Evolutionary conservation across 129 eudicot genomes (phyloP).

Genomic region (Tagetes patula): DNA sequence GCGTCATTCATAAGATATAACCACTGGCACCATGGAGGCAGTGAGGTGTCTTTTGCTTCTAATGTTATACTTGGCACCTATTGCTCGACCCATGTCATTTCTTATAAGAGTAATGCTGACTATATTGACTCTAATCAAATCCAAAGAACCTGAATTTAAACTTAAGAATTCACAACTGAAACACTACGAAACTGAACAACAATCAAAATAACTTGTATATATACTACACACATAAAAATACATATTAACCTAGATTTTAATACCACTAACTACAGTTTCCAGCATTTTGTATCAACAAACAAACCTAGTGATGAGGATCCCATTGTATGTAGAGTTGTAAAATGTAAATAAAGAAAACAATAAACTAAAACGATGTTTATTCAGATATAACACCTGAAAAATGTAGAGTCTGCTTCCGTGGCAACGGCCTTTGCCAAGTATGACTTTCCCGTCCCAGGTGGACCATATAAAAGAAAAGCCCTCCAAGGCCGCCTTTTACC

Average conservation of each 20-base stretch:
- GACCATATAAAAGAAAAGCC: slow-evolving; percentile 97
- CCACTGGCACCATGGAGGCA: not conserved
- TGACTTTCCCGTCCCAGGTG: slow-evolving; percentile 99
- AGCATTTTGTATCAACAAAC: slow-evolving; percentile 12
- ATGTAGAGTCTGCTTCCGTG: slow-evolving; percentile 97
- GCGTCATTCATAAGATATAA: slow-evolving; percentile 5
- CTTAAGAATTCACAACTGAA: not conserved
- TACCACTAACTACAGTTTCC: slow-evolving; percentile 5
- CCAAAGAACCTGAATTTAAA: not conserved
- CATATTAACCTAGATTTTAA: not conserved
- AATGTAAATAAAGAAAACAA: not conserved
- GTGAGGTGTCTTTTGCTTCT: not conserved
- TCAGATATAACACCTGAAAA: slow-evolving; percentile 65
- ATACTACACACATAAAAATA: not conserved
- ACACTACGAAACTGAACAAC: slow-evolving; percentile 5
- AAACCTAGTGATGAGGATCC: slow-evolving; percentile 8
- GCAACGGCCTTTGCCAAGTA: slow-evolving; percentile 99
- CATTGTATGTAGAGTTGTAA: slow-evolving; percentile 1
- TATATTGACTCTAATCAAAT: slow-evolving; percentile 7
- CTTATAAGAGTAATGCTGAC: not conserved
- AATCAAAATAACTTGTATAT: not conserved
- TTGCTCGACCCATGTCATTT: not conserved
- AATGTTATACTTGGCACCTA: not conserved
- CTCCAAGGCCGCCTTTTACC: slow-evolving; percentile 99
- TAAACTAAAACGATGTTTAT: not conserved